Conservation (phyloP, 768 basidiomycete species). For the Kwoniella sp. region DNA sequence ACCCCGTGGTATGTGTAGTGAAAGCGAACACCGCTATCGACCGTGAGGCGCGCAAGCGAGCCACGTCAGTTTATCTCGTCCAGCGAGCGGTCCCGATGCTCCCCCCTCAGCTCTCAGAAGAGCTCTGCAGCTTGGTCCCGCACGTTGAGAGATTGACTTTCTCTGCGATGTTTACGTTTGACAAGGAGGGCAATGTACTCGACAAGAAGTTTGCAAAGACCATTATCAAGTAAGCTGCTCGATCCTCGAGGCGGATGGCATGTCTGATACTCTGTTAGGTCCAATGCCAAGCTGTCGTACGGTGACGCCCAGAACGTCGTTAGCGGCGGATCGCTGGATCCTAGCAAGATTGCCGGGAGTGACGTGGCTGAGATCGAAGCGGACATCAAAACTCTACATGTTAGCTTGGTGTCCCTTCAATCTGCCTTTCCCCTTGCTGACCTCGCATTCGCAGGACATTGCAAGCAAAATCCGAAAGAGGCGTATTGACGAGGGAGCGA, state of each 20-base stretch:
- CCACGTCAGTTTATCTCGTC: constrained; percentile 93
- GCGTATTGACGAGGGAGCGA: constrained; percentile 74
- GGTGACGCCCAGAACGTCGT: constrained; percentile 74
- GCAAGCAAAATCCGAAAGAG: constrained; percentile 67
- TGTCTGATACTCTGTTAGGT: constrained; percentile 54
- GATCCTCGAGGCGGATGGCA: not conserved
- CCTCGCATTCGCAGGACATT: constrained; percentile 52
- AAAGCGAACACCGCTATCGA: constrained; percentile 75
- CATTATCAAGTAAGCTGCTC: constrained; percentile 67
- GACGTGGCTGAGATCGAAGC: constrained; percentile 61
- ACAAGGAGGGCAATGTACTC: constrained; percentile 70
- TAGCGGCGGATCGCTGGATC: constrained; percentile 61
- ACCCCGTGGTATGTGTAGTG: constrained; percentile 17
- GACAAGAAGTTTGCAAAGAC: constrained; percentile 93
- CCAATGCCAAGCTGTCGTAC: constrained; percentile 81
- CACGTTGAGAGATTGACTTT: constrained; percentile 86
- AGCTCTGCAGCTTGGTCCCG: constrained; percentile 85
- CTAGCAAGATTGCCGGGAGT: constrained; percentile 57
- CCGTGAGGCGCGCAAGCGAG: constrained; percentile 93
- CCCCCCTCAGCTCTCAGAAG: constrained; percentile 85
- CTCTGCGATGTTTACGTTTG: constrained; percentile 81
- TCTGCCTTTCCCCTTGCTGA: not conserved
- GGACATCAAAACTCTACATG: constrained; percentile 68
- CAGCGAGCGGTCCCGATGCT: constrained; percentile 97
- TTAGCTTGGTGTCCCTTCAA: constrained; percentile 17